Conservation (phyloP, 352 stramenopile genomes). For the Phytophthora fragariaefolia region DNA sequence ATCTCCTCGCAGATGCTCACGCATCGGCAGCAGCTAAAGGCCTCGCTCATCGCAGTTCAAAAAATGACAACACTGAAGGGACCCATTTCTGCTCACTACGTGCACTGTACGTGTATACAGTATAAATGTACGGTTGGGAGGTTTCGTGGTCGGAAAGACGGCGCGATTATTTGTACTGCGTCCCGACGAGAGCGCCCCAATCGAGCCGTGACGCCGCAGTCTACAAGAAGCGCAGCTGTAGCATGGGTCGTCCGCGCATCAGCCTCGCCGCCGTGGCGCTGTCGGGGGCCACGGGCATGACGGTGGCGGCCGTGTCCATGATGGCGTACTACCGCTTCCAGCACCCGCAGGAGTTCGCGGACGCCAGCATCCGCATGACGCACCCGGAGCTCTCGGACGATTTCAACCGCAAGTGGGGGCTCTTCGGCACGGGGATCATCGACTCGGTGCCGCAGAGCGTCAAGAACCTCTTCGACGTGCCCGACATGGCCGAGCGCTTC, state of each 20-base stretch:
- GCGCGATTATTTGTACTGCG: not conserved
- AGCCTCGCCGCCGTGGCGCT: constrained; percentile 68
- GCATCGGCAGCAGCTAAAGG: constrained; percentile 63
- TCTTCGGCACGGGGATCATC: constrained; percentile 82
- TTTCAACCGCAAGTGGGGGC: constrained; percentile 77
- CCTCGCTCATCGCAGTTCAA: constrained; percentile 26
- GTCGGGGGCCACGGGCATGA: constrained; percentile 84
- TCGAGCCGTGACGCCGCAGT: too few species aligned
- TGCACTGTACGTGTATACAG: too few species aligned
- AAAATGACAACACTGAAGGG: constrained; percentile 7
- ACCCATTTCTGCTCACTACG: not conserved
- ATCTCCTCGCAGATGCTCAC: constrained; percentile 85
- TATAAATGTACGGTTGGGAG: too few species aligned
- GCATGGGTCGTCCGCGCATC: constrained; percentile 47
- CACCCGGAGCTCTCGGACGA: constrained; percentile 79
- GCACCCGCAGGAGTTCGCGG: constrained; percentile 83
- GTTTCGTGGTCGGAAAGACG: too few species aligned
- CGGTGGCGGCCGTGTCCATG: constrained; percentile 78
- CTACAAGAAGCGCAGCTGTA: constrained; percentile 14
- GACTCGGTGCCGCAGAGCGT: constrained; percentile 73
- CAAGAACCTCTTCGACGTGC: constrained; percentile 69
- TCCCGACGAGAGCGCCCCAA: too few species aligned
- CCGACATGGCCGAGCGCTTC: constrained; percentile 73
- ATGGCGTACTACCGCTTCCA: constrained; percentile 85
- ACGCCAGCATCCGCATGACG: constrained; percentile 80